Conservation (phyloP, 2,329 filamentous ascomycete species). For the Alternaria atra region DNA sequence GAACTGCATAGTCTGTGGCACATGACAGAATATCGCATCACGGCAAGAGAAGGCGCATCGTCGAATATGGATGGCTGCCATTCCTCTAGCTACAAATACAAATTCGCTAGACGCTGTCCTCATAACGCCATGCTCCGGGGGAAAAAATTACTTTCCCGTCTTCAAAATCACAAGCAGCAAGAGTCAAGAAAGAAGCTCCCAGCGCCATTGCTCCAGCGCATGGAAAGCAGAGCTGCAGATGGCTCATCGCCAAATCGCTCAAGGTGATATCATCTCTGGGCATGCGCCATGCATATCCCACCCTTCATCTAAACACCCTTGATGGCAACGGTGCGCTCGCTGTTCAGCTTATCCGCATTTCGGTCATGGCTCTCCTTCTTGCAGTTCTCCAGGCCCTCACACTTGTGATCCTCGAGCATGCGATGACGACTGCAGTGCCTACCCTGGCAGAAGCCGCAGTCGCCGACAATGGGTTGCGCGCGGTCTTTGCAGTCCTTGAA, state of each 20-base stretch:
- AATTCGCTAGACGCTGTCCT: background rate
- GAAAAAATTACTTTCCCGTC: background rate
- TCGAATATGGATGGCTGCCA: background rate
- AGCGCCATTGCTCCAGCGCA: background rate
- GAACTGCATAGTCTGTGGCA: no score
- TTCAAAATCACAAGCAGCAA: background rate
- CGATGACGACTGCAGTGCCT: slow-evolving; percentile 96
- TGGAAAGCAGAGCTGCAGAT: slow-evolving; percentile 13
- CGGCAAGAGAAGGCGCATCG: background rate
- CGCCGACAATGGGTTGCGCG: slow-evolving; percentile 92
- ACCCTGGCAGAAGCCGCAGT: slow-evolving; percentile 93
- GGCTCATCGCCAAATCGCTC: slow-evolving; percentile 6
- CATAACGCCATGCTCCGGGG: slow-evolving; percentile 15
- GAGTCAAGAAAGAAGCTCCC: background rate
- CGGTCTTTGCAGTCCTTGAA: slow-evolving; percentile 89
- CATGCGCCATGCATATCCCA: background rate
- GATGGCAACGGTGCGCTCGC: slow-evolving; percentile 92
- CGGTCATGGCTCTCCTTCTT: slow-evolving; percentile 96
- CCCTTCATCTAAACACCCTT: slow-evolving; percentile 70
- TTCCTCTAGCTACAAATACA: slow-evolving; percentile 14
- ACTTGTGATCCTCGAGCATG: slow-evolving; percentile 93
- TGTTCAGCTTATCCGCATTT: slow-evolving; percentile 90
- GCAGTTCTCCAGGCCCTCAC: slow-evolving; percentile 91
- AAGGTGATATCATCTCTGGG: background rate
- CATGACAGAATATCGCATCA: background rate